Evolutionary conservation across 306 rosid genomes (phyloP), one percentile per base, ranked within the genome.

Genomic region (Lithocarpus polystachyus): DNA sequence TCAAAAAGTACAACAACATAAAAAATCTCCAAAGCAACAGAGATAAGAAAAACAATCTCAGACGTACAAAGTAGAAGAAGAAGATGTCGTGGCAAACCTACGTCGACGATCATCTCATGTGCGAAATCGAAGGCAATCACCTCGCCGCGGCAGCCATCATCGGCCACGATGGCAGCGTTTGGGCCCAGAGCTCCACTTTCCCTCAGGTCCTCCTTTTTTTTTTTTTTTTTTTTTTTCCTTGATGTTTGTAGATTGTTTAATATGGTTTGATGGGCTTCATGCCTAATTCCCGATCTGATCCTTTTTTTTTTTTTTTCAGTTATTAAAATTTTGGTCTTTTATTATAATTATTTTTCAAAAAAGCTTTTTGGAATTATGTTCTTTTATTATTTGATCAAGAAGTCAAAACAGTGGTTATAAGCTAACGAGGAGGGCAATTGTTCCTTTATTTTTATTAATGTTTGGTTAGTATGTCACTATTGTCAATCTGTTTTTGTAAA

Each of bases 11-110:
- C 18, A 54, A 23, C 51, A 45, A 77, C 15, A 3, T 20, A 57
- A 59, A 65, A 3, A 7, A 18, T 17, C 51, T 73, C 75, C 52
- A 17, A 79, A 53, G 48, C 54, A 9, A 17, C 70, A 51, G 52
- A 52, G 12, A 19, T 4, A 75, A 24, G 14, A 40, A 29, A 74
- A 48, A 68, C 18, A 22, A 9, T 29, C 33, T 8, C 10, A 12
- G 72, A 71, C 28, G 20, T 5, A 9, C 4, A 14, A 11, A 62
- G n/a, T 29, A 33, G 70, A 7, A 61, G 35, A 40, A 28, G 31
- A 77, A 72, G 83, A 92, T 93, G 98, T 93, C 98, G 92, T 93
- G 97, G 98, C 97, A 93, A 78, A n/a, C 90, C 5, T 93, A 93
- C 68, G 97, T 93, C 4, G 98, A 93, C 57, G 98, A 93, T 2